Percentiles rank a stretch among this genome's conserved stretches.
These are phyloP conservation scores for Pythium monospermum DNA, from an alignment of 352 stramenopile genomes.

Conservation along the genomic window DNA sequence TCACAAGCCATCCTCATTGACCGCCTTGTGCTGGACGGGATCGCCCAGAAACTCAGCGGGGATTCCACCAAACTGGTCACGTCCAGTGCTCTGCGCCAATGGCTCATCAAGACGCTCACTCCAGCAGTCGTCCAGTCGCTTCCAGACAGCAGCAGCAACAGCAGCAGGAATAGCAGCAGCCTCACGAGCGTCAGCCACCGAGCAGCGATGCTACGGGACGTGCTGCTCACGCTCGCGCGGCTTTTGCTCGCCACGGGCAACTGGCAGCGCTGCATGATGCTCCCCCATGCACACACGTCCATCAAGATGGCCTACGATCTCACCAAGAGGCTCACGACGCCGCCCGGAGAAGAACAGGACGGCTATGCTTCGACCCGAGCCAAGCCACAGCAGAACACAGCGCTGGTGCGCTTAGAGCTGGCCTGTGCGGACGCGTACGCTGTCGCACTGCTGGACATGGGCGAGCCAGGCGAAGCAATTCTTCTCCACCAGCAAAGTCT, in stretches of 20 bases:
- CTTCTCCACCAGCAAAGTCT: constrained; percentile 44
- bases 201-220: constrained; percentile 18
- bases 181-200: neutral
- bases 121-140: constrained; percentile 12
- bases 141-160: neutral
- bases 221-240: constrained; percentile 36
- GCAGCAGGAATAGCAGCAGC: too few species aligned
- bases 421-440: constrained; percentile 39
- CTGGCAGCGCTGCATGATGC: constrained; percentile 40
- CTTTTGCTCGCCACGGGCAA: constrained; percentile 37
- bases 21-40: neutral
- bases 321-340: constrained; percentile 22
- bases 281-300: constrained; percentile 32
- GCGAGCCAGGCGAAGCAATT: constrained; percentile 34
- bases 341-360: too few species aligned
- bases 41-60: too few species aligned
- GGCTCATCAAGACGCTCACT: constrained; percentile 3
- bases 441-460: constrained; percentile 29
- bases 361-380: neutral
- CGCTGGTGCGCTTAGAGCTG: constrained; percentile 36
- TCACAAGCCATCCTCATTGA: constrained; percentile 1
- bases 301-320: constrained; percentile 42
- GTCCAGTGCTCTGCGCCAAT: neutral
- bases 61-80: too few species aligned
- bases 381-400: neutral